A percentile compares a stretch with the other conserved stretches of the same genome.
phyloP scores from a whole-genome alignment of 495 filamentous ascomycete species.

The Astrothelium macrocarpum region DNA sequence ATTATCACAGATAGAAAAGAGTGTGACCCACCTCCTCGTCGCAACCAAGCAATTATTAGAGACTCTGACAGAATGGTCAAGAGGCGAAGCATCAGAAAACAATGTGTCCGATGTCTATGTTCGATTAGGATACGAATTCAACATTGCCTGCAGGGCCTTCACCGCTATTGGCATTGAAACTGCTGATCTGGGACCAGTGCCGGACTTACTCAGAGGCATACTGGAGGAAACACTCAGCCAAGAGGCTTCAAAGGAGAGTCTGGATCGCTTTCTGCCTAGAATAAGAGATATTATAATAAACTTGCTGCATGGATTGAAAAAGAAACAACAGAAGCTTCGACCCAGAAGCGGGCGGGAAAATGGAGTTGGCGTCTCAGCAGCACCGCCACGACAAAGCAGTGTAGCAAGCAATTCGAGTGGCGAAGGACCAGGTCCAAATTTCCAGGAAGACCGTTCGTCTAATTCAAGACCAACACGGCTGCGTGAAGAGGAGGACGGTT shows the following conservation, averaged over 20 bases:
- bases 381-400: slow-evolving; percentile 52
- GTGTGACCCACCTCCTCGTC: slow-evolving; percentile 92
- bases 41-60: slow-evolving; percentile 97
- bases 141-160: slow-evolving; percentile 93
- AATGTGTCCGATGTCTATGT: slow-evolving; percentile 98
- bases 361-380: slow-evolving; percentile 29
- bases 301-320: slow-evolving; percentile 86
- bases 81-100: slow-evolving; percentile 76
- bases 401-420: slow-evolving; percentile 37
- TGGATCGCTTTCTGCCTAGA: slow-evolving; percentile 82
- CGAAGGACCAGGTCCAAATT: slow-evolving; percentile 50
- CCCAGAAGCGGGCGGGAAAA: slow-evolving; percentile 68
- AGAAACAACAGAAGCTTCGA: slow-evolving; percentile 85
- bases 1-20: slow-evolving; percentile 93
- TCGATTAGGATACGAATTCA: slow-evolving; percentile 94
- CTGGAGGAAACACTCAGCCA: slow-evolving; percentile 94
- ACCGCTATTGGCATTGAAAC: slow-evolving; percentile 93
- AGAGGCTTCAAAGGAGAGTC: slow-evolving; percentile 82
- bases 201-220: slow-evolving; percentile 79
- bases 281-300: slow-evolving; percentile 98
- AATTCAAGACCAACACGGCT: slow-evolving; percentile 25
- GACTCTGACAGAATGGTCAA: slow-evolving; percentile 94
- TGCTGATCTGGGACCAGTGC: slow-evolving; percentile 85
- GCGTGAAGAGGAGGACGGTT: slow-evolving; percentile 39
- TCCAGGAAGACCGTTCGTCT: slow-evolving; percentile 47